Base-by-base conservation (phyloP, 1,139 yeast genomes). In the Kodamaea derodonti region DNA sequence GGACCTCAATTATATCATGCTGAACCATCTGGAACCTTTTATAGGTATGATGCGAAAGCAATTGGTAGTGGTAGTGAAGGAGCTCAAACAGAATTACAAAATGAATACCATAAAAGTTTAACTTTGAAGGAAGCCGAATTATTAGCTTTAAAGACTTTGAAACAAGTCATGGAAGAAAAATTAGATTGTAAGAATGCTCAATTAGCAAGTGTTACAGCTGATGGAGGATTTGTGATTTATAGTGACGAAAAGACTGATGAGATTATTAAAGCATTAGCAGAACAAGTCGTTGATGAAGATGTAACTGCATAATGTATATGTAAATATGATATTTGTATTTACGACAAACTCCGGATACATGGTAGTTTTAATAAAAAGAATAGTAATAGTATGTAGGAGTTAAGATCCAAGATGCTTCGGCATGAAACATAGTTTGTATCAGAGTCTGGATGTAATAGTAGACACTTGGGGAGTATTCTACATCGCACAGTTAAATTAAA, bases 1-100 rank as follows among this genome's bases (percentile, higher is more conserved):
- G 98, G 98, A 0, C 96, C 97, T 35, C 98, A 92, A 62, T 75
- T 94, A 54, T 84, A 85, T 59, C 97, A 94, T 58, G 96, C 98
- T n/a, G 99, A 94, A 62, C 98, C 99, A 27, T 84, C 96, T 13
- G 99, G 99, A 41, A 92, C 99, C 2, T 94, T 88, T 52, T 94
- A 92, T 68, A 78, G 95, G 62, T 94, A 92, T 59, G 97, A 92
- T 54, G 99, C 98, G 29, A 94, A 92, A 64, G 98, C 98, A 10
- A 94, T 94, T 56, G 99, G 99, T 9, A 86, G 96, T 1, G 99
- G 99, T 20, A 85, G 95, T 14, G 99, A 94, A 62, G 98, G 98
- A 43, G 99, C 99, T 2, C 98, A 94, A 63, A 85, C 97, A 1
- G 99, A 94, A 61, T 73, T 94, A 54, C 96, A 92, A 61, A 92